Evolutionary conservation across 2,329 filamentous ascomycete genomes (phyloP), one percentile per base, ranked within the genome.

Genomic region (Claviceps sp.): DNA sequence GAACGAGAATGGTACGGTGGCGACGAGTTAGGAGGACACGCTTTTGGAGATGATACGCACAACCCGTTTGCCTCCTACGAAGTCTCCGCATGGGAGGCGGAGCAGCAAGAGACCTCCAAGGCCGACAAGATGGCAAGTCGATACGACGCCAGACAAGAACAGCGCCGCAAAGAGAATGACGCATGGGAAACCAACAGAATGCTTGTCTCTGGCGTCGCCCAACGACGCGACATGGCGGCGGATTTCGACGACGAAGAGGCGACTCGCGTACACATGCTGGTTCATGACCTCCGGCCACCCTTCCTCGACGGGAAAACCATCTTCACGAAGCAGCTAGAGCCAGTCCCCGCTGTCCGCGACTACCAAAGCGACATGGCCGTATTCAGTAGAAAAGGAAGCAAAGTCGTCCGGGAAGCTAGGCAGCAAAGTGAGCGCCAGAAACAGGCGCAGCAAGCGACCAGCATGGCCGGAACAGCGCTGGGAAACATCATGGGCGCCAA

Each of bases 151-250:
- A 78, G 87, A 49, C 83, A 84, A 55, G 76, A 88, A 53, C 89
- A 95, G 68, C 87, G 90, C 60, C 88, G 95, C 66, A 89, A 87
- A 64, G 93, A 98, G 63, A 89, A 93, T 44, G 93, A 98, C 68
- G 91, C 90, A 0, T 98, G 93, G 93, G 94, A 98, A 68, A 93
- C 91, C 16, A 98, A 98, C 66, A 87, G 93, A 54, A 97, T 98
- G 93, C 76, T 98, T 55, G 93, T 90, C 1, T 96, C 90, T 20
- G 91, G 91, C 52, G 90, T 98, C 18, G 93, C 93, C 18, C 94
- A 98, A 67, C 76, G 91, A 62, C 76, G 89, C 58, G 87, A 93
- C 61, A 81, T 89, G 64, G 83, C 84, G 24, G 77, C 80, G 47
- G 89, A 93, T 63, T 95, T 96, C 61, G 84, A 95, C 57, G 93